Percentiles rank a stretch among this genome's conserved stretches.
Conservation (phyloP, 495 filamentous ascomycete genomes). For the Talaromyces stipitatus region DNA sequence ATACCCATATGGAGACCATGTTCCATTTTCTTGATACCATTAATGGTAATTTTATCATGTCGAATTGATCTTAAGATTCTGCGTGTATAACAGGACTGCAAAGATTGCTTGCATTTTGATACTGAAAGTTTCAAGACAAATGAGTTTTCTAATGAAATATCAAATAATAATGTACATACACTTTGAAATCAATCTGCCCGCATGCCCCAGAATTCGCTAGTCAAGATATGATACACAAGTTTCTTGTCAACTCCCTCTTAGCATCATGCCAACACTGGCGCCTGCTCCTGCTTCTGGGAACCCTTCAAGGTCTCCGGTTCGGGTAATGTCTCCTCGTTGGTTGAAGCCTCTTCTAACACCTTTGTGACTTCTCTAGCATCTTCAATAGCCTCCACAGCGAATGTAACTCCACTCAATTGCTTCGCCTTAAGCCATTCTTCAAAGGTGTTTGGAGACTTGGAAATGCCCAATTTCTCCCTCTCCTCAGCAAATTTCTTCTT, state of each 20-base stretch:
- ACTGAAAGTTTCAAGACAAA: not conserved
- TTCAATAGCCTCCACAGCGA: not conserved
- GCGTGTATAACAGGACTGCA: not conserved
- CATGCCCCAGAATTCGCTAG: not conserved
- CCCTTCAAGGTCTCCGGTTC: not conserved
- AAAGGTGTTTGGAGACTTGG: slow-evolving; percentile 26
- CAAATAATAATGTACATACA: slow-evolving; percentile 2
- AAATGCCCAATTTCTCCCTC: slow-evolving; percentile 43
- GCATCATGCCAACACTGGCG: not conserved
- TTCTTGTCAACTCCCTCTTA: not conserved
- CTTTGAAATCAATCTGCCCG: not conserved
- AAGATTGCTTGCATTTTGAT: not conserved
- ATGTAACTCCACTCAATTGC: slow-evolving; percentile 26
- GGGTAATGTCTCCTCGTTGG: not conserved
- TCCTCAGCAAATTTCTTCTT: slow-evolving; percentile 50
- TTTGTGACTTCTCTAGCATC: not conserved
- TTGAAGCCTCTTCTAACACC: not conserved
- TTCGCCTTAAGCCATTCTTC: slow-evolving; percentile 34
- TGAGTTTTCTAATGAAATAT: not conserved
- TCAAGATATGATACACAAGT: slow-evolving; percentile 5
- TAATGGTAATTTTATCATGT: not conserved
- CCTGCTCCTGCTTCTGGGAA: not conserved
- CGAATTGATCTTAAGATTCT: not conserved
- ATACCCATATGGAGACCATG: not conserved
- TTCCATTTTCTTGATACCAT: not conserved